Percentiles rank a stretch among this genome's conserved stretches.
phyloP scores from a whole-genome alignment of 441 rosid species.

The Pelargonium exstipulatum region DNA sequence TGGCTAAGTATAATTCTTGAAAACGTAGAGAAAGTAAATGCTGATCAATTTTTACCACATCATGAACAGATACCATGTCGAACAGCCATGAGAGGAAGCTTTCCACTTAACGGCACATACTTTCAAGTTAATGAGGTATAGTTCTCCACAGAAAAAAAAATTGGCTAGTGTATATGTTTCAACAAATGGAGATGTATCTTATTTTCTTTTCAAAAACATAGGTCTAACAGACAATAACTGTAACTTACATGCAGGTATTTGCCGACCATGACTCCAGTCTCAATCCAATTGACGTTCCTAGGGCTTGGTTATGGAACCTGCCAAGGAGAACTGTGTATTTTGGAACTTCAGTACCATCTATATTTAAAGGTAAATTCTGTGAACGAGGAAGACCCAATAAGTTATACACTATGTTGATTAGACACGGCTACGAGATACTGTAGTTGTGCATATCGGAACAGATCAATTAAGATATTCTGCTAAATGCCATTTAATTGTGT shows the following conservation, averaged over 20 bases:
- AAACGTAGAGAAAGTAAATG: background rate
- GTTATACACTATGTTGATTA: background rate
- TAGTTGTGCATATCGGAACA: background rate
- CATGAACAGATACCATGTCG: slow-evolving; percentile 77
- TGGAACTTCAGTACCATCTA: slow-evolving; percentile 87
- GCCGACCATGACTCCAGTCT: slow-evolving; percentile 87
- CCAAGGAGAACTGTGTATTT: slow-evolving; percentile 80
- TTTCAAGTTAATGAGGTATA: slow-evolving; percentile 89
- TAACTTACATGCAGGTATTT: slow-evolving; percentile 55
- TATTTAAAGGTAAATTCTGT: slow-evolving; percentile 64
- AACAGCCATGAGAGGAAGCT: slow-evolving; percentile 95
- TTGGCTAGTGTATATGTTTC: background rate
- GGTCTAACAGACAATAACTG: background rate
- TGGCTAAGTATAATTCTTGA: slow-evolving; percentile 4
- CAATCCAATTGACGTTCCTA: slow-evolving; percentile 72
- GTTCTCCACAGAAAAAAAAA: background rate
- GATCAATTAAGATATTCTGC: slow-evolving; percentile 12
- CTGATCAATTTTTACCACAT: background rate
- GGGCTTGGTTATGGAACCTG: slow-evolving; percentile 74
- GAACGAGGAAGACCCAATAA: background rate
- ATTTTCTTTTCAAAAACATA: background rate
- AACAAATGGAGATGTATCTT: slow-evolving; percentile 3
- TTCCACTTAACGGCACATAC: slow-evolving; percentile 92
- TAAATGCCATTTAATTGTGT: background rate
- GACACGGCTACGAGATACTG: no score